Evolutionary conservation across 805 yeast species (phyloP), one percentile per base, ranked within the genome.

Genomic region (Candida easanensis): DNA sequence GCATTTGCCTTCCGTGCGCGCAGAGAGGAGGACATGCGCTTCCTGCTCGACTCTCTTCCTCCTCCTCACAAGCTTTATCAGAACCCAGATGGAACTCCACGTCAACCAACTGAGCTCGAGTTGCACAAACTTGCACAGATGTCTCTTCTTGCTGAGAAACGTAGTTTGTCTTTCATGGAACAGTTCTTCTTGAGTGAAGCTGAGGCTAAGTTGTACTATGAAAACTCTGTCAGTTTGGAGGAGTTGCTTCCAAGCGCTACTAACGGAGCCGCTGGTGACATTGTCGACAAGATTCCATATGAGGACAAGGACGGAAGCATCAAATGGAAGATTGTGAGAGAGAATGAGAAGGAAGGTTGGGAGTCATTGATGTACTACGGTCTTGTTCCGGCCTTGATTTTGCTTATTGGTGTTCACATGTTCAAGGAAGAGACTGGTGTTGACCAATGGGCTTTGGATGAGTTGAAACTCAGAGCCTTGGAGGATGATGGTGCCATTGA

Each of bases 311-410:
- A 87, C 15, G 95, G 95, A 28, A 84, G 80, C 56, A 76, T 86
- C 56, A 79, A 80, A 57, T 87, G 93, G 95, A 76, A 79, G 55
- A 68, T 86, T 44, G 80, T 88, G 36, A 74, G 93, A 49, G 88
- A 80, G 60, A 77, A 82, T 41, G 80, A 76, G 56, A 80, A 80
- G 59, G 95, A 87, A 68, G 95, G 95, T 38, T 87, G 95, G 95
- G 95, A 88, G 61, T 70, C 71, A 50, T 71, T 85, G 42, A 80
- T 82, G 56, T 86, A 82, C 67, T 82, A 76, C 63, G 69, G 82
- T 42, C 84, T 83, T 52, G 75, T 87, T 46, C 96, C 96, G 16
- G 79, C 81, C 20, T 70, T 84, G 59, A 68, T 78, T 38, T 69
- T 80, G 50, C 65, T 84, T 36, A 69, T 80, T 41, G 79, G 71